Percentiles rank a stretch among this genome's conserved stretches.
Conservation (phyloP, 2,329 filamentous ascomycete genomes). For the Rhynchosporium graminicola region DNA sequence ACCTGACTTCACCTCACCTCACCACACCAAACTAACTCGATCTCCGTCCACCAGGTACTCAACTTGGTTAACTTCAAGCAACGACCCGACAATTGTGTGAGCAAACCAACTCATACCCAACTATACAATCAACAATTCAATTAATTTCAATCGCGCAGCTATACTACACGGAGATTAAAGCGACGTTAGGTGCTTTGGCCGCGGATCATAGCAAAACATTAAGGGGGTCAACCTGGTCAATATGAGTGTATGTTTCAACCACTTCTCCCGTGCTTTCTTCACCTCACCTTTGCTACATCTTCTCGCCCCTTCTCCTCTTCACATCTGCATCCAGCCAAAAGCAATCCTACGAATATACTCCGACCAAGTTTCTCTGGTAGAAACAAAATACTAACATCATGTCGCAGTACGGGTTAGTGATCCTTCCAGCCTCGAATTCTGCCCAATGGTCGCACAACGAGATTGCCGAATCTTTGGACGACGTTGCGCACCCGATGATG, state of each 20-base stretch:
- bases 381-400: slow-evolving; percentile 36
- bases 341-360: slow-evolving; percentile 11
- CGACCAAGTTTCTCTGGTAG: slow-evolving; percentile 30
- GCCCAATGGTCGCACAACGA: slow-evolving; percentile 8
- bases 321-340: slow-evolving; percentile 14
- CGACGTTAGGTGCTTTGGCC: slow-evolving; percentile 16
- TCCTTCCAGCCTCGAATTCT: slow-evolving; percentile 11
- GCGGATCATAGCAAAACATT: slow-evolving; percentile 19
- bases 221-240: slow-evolving; percentile 28
- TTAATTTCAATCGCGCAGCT: slow-evolving; percentile 1
- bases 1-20: too few relatives aligned
- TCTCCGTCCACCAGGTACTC: too few relatives aligned
- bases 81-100: too few relatives aligned
- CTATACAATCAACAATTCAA: neutral
- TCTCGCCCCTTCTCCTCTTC: slow-evolving; percentile 8
- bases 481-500: too few relatives aligned
- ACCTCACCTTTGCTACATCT: slow-evolving; percentile 10
- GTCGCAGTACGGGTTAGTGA: slow-evolving; percentile 40
- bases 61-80: too few relatives aligned
- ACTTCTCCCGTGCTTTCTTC: slow-evolving; percentile 32
- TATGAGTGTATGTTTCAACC: slow-evolving; percentile 38
- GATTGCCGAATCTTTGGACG: neutral
- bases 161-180: slow-evolving; percentile 4
- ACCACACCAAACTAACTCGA: too few relatives aligned
- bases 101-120: neutral